Base-by-base conservation (phyloP, 2,329 filamentous ascomycete species). In the Aspergillus hiratsukae region DNA sequence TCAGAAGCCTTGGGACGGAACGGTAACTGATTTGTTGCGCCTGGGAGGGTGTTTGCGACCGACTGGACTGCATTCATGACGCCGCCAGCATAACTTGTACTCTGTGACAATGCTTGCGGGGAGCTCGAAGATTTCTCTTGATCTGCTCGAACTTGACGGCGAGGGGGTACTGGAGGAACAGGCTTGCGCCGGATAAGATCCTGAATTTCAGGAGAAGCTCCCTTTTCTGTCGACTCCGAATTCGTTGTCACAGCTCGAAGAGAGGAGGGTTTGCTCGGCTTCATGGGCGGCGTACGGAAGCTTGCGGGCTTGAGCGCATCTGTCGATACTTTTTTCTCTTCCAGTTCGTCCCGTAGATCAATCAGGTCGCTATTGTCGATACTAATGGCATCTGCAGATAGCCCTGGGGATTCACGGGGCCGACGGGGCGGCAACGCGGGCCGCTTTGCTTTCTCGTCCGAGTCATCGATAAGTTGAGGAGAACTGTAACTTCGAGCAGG, bases 201-300 rank as follows among this genome's bases (percentile, higher is more conserved):
- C 58, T 64, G 61, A 9, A 50, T 37, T 49, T 52, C 37, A 35
- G 61, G 55, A 7, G 51, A 11, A 37, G 53, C 37, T 3, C 52
- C 40, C 11, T 51, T 59, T 7, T 52, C 58, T 4, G 35, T 46
- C n/a, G 56, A 19, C 41, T 70, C 67, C 46, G 59, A 53, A 7
- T 63, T 61, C 3, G 56, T 69, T 10, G 70, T 65, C 17, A 68
- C 65, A 14, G 73, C 72, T n/a, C 73, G 72, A 41, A 78, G 61
- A 40, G 71, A 68, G 17, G 69, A 72, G 49, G 77, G 78, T 60
- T 79, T 80, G 11, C 70, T 71, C 28, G 78, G 78, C 58, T 75
- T 75, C 3, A 66, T 61, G n/a, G 76, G 78, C 17, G 74, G 72
- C 29, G 60, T 55, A 49, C 69, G 67, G 54, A 56, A 41, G 10